Conservation (phyloP, 2,329 filamentous ascomycete genomes). For the Botrytis sinoallii region DNA sequence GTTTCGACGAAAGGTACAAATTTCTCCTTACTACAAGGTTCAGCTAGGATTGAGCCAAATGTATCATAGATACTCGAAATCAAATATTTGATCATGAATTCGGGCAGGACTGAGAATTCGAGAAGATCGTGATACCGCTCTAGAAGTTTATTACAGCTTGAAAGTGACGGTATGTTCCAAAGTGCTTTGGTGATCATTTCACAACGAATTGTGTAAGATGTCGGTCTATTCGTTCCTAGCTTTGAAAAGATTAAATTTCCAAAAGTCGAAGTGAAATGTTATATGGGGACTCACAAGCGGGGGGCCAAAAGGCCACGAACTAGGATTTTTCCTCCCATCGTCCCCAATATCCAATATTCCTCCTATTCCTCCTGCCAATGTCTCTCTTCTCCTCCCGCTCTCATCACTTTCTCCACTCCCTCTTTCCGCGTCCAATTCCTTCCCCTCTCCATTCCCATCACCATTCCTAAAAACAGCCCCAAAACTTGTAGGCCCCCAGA, state of each 20-base stretch:
- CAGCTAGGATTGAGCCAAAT: conserved; percentile 26
- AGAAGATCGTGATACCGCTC: conserved; percentile 17
- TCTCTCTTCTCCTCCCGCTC: not conserved
- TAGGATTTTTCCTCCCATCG: conserved; percentile 30
- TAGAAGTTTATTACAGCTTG: conserved; percentile 29
- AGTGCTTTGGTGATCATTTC: conserved; percentile 26
- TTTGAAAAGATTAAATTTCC: not conserved
- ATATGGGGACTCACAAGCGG: conserved; percentile 23
- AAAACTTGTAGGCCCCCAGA: conserved; percentile 34
- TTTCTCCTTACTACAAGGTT: conserved; percentile 25
- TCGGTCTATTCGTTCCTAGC: conserved; percentile 28
- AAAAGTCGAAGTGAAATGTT: not conserved
- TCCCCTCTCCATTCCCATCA: too few species aligned
- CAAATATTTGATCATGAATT: conserved; percentile 28
- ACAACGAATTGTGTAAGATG: not conserved
- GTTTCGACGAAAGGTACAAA: conserved; percentile 27
- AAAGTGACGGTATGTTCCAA: conserved; percentile 30
- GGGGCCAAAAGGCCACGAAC: conserved; percentile 23
- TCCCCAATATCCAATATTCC: conserved; percentile 32
- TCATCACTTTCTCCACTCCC: not conserved
- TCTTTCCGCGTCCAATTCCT: not conserved
- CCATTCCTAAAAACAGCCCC: conserved; percentile 32
- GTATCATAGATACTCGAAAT: conserved; percentile 27
- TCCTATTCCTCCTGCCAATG: conserved; percentile 15
- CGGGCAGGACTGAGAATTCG: conserved; percentile 22